Evolutionary conservation across 192 early-diverging fungal genomes (phyloP).

Genomic region (Backusella parvicylindrica): DNA sequence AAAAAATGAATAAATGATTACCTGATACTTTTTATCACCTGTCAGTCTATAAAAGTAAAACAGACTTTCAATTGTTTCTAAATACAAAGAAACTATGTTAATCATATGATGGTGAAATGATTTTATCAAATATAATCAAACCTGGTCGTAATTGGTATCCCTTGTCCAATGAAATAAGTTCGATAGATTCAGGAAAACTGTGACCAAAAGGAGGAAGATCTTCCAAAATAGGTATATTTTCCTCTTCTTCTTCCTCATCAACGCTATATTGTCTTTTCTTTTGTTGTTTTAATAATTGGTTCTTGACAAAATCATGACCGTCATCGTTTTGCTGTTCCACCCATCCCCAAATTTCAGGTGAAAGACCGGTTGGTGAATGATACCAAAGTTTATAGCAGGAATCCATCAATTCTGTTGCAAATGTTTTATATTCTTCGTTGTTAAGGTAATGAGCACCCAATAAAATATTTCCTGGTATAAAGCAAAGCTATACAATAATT

Average conservation of each 20-base stretch:
- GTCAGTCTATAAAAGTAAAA: slow-evolving; percentile 77
- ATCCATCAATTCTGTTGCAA: slow-evolving; percentile 45
- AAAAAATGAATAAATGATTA: background rate
- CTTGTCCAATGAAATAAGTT: background rate
- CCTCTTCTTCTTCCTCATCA: background rate
- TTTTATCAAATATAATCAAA: slow-evolving; percentile 14
- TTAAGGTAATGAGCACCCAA: slow-evolving; percentile 46
- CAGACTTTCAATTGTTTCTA: slow-evolving; percentile 71
- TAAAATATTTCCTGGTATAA: slow-evolving; percentile 47
- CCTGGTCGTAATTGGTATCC: slow-evolving; percentile 50
- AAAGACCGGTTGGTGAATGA: slow-evolving; percentile 42
- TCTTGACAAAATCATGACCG: background rate
- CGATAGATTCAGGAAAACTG: background rate
- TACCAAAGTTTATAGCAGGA: slow-evolving; percentile 43
- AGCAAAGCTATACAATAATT: slow-evolving; percentile 42
- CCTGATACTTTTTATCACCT: slow-evolving; percentile 58
- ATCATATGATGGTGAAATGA: background rate
- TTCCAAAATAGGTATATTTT: background rate
- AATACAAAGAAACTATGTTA: background rate
- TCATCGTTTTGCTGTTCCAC: background rate
- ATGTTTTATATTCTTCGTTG: slow-evolving; percentile 16
- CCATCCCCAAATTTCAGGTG: slow-evolving; percentile 46
- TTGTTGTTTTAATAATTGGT: background rate
- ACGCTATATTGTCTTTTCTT: slow-evolving; percentile 2
- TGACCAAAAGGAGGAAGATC: background rate